phyloP scores from a whole-genome alignment of 2,329 filamentous ascomycete genomes.

The Calonectria henricotiae region DNA sequence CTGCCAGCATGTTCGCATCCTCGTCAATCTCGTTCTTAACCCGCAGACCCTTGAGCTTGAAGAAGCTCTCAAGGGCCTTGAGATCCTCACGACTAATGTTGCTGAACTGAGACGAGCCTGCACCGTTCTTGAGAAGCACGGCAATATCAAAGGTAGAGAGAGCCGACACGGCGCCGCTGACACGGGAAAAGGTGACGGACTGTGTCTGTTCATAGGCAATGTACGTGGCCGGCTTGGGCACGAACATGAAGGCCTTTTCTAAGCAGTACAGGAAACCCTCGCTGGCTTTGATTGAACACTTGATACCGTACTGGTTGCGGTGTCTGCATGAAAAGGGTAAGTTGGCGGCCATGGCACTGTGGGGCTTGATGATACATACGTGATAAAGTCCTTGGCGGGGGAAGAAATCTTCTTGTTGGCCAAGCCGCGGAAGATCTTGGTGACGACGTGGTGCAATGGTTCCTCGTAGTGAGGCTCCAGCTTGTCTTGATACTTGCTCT shows the following conservation, averaged over 20 bases:
- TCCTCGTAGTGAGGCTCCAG: conserved; percentile 92
- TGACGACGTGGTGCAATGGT: conserved; percentile 92
- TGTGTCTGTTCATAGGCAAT: conserved; percentile 95
- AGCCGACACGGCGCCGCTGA: conserved; percentile 93
- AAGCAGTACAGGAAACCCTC: conserved; percentile 97
- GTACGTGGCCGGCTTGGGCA: conserved; percentile 97
- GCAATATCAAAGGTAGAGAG: conserved; percentile 98
- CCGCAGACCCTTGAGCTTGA: conserved; percentile 94
- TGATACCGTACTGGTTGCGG: conserved; percentile 94
- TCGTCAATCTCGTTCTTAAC: conserved; percentile 99
- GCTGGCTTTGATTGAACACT: conserved; percentile 99
- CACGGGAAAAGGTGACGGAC: conserved; percentile 94
- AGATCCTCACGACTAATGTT: conserved; percentile 99
- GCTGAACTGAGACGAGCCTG: conserved; percentile 94
- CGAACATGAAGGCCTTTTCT: conserved; percentile 99
- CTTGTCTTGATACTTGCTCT: conserved; percentile 90
- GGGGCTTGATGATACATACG: conserved; percentile 62
- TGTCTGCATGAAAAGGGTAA: conserved; percentile 70
- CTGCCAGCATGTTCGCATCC: conserved; percentile 85
- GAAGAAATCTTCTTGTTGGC: conserved; percentile 96
- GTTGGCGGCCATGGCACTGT: conserved; percentile 40
- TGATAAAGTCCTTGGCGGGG: conserved; percentile 94
- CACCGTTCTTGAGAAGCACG: conserved; percentile 89
- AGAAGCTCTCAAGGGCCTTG: conserved; percentile 96
- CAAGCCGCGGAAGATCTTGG: conserved; percentile 94